phyloP scores from a whole-genome alignment of 805 yeast genomes.

The Yamadazyma olivae region DNA sequence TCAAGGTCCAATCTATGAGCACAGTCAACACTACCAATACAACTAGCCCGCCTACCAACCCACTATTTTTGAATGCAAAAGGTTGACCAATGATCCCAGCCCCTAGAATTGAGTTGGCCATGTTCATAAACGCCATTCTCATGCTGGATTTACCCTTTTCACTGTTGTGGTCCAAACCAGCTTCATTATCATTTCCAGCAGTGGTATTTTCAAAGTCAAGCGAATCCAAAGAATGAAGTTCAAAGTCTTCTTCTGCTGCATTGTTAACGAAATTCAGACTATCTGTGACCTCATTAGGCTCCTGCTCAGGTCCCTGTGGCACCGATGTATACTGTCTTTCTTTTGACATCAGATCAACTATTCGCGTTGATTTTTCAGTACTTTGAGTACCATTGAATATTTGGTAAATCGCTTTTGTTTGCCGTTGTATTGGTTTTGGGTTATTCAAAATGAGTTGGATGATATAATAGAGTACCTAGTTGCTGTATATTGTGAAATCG shows the following conservation, averaged over 20 bases:
- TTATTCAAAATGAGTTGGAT: too few species aligned
- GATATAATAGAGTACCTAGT: too few species aligned
- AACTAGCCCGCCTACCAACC: slow-evolving; percentile 69
- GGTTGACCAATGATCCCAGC: slow-evolving; percentile 97
- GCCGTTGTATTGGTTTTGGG: too few species aligned
- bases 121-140: slow-evolving; percentile 92
- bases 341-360: neutral
- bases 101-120: slow-evolving; percentile 93
- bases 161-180: neutral
- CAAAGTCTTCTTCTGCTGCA: slow-evolving; percentile 15
- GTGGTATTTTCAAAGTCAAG: slow-evolving; percentile 12
- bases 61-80: slow-evolving; percentile 78
- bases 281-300: slow-evolving; percentile 6
- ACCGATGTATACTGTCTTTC: neutral
- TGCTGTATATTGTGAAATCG: too few species aligned
- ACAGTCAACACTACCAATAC: slow-evolving; percentile 58
- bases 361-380: neutral
- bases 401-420: too few species aligned
- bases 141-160: slow-evolving; percentile 40
- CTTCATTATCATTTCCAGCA: neutral
- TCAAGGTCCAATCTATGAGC: slow-evolving; percentile 82
- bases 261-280: too few species aligned
- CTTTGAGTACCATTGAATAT: neutral
- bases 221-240: slow-evolving; percentile 17
- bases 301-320: slow-evolving; percentile 1